phyloP scores from a whole-genome alignment of 345 rosid genomes.

The Erysimum cheiranthoides region DNA sequence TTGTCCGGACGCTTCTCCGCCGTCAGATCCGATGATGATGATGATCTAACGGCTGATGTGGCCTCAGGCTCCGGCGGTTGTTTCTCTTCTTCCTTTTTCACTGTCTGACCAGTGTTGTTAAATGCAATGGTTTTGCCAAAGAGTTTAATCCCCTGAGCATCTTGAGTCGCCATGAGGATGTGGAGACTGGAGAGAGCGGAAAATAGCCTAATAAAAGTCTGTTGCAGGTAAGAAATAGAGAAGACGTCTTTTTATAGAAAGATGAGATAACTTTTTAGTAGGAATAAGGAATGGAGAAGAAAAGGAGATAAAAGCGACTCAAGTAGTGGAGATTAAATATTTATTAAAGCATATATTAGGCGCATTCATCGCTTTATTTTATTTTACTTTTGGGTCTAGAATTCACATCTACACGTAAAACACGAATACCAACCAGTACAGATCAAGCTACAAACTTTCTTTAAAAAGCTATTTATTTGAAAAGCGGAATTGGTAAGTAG shows the following conservation, averaged over 20 bases:
- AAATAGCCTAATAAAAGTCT: not conserved
- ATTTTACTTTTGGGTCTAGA: constrained; percentile 1
- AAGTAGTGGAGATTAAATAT: constrained; percentile 11
- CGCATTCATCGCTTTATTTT: constrained; percentile 21
- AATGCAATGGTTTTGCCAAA: constrained; percentile 71
- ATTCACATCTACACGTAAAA: constrained; percentile 23
- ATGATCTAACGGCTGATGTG: constrained; percentile 18
- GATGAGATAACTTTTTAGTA: not conserved
- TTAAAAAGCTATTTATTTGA: not conserved
- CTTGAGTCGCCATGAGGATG: constrained; percentile 52
- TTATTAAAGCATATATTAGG: not conserved
- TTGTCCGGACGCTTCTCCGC: constrained; percentile 29
- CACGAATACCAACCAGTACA: constrained; percentile 4
- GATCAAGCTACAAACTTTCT: constrained; percentile 19
- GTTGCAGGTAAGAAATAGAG: constrained; percentile 13
- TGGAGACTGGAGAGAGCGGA: not conserved
- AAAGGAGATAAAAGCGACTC: constrained; percentile 27
- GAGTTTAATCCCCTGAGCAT: constrained; percentile 72
- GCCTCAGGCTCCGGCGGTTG: not conserved
- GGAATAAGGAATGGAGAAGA: not conserved
- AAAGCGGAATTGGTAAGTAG: constrained; percentile 4
- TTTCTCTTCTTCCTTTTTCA: constrained; percentile 49
- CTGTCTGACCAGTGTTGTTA: constrained; percentile 47
- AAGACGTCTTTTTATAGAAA: constrained; percentile 25
- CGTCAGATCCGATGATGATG: constrained; percentile 12